Evolutionary conservation across 495 filamentous ascomycete species (phyloP), one percentile per base, ranked within the genome.

Genomic region (Tuber brumale): DNA sequence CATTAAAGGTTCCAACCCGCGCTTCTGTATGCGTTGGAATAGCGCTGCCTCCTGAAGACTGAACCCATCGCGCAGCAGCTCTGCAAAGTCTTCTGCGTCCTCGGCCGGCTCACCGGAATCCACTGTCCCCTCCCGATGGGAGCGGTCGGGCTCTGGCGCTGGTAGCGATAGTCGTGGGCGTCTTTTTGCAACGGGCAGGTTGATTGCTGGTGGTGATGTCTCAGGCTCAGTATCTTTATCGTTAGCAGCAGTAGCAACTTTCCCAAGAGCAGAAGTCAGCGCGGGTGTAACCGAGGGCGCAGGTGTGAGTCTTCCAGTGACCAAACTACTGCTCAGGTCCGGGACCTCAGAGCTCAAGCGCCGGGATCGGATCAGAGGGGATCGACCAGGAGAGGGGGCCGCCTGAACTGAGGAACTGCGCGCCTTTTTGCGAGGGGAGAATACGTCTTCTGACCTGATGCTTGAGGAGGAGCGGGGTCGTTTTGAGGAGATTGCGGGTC

Each of bases 1-100:
- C 39, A 92, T 78, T 2, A 91, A 80, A 8, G 89, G 87, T 83
- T 92, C 89, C 43, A 86, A 87, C 6, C 90, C 89, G 41, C 91
- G 88, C 81, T 88, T 87, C 7, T 85, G 83, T 18, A 92, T 83
- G 69, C 87, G 86, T 57, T 87, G 84, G 81, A 87, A 89, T 19
- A 92, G 84, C 66, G 83, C 84, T 46, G 87, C 84, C 74, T 91
- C 90, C 48, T 88, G 80, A 19, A 44, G 16, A 35, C 80, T 82
- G 46, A 82, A 82, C 14, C 81, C 81, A 27, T 82, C 74, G 27
- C 66, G 78, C 45, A 72, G 66, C 35, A 81, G 76, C 70, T 82
- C 80, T 19, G 43, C 70, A 43, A 75, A 57, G 10, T 81, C 71
- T 45, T 81, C 76, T 1, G 27, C 48, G 10, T 81, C 79, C 27